Evolutionary conservation across 257 asterid genomes (phyloP).

Genomic region (Prunella vulgaris): DNA sequence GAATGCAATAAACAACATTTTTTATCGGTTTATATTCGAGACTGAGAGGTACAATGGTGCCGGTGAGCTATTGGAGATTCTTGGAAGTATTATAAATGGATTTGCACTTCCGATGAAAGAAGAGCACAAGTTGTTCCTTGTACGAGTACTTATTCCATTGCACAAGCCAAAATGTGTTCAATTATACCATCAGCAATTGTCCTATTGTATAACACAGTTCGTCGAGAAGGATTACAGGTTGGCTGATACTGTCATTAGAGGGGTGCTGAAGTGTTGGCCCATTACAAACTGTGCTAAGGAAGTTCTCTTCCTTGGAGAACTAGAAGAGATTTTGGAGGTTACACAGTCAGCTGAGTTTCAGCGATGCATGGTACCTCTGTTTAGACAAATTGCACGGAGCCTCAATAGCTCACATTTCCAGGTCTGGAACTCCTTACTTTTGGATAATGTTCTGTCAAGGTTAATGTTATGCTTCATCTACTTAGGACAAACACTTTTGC

Average conservation of each 20-base stretch:
- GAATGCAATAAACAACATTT: slow-evolving; percentile 73
- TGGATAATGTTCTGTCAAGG: slow-evolving; percentile 1
- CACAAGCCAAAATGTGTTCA: slow-evolving; percentile 73
- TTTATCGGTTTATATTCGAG: slow-evolving; percentile 75
- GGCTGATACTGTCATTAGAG: slow-evolving; percentile 69
- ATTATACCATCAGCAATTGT: slow-evolving; percentile 70
- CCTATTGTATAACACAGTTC: slow-evolving; percentile 70
- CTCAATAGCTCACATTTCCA: slow-evolving; percentile 86
- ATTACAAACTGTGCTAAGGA: slow-evolving; percentile 82
- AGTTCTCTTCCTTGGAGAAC: slow-evolving; percentile 82
- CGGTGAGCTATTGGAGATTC: slow-evolving; percentile 81
- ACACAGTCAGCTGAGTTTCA: slow-evolving; percentile 76
- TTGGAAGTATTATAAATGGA: slow-evolving; percentile 84
- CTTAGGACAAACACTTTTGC: background rate
- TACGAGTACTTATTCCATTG: slow-evolving; percentile 73
- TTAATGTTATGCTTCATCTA: background rate
- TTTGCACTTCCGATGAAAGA: slow-evolving; percentile 94
- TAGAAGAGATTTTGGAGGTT: slow-evolving; percentile 79
- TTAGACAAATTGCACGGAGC: slow-evolving; percentile 71
- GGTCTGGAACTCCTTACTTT: slow-evolving; percentile 36
- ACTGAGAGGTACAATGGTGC: slow-evolving; percentile 75
- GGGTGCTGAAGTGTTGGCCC: slow-evolving; percentile 86
- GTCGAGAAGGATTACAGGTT: slow-evolving; percentile 86
- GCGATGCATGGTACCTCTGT: slow-evolving; percentile 81
- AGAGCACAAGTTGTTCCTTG: slow-evolving; percentile 82